Conservation (phyloP, 202 grass and related monocot genomes). For the Digitaria exilis region DNA sequence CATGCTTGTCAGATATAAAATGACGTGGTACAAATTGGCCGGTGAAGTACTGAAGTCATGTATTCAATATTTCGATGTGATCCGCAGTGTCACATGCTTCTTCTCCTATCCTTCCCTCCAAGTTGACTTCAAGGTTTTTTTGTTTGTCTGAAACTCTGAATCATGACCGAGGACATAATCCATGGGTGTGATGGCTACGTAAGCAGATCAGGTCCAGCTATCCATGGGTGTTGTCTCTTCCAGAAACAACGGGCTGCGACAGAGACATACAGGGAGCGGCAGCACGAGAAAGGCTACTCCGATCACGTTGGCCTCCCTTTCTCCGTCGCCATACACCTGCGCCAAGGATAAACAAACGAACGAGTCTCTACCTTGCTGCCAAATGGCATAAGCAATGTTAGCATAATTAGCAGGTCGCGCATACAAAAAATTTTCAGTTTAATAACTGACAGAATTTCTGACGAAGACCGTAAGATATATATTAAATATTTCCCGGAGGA, state of each 20-base stretch:
- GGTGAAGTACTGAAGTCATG: background rate
- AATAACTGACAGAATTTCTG: background rate
- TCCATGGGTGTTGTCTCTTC: background rate
- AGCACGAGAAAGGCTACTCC: background rate
- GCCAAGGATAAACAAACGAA: background rate
- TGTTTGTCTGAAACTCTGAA: background rate
- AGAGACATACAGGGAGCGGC: background rate
- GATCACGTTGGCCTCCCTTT: background rate
- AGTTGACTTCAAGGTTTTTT: background rate
- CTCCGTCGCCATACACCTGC: background rate
- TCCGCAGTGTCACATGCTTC: background rate
- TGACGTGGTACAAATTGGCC: background rate
- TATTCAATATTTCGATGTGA: background rate
- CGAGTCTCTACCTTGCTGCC: no score
- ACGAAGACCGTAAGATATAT: background rate
- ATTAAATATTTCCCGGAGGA: background rate
- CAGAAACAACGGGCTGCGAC: background rate
- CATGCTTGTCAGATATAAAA: background rate
- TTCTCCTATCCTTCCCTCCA: background rate
- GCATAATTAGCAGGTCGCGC: no score
- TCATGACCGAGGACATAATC: background rate
- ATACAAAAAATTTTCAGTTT: no score
- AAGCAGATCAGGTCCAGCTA: background rate
- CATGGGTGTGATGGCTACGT: background rate
- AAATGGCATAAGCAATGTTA: no score